Evolutionary conservation across 2,329 filamentous ascomycete species (phyloP).

Genomic region (Tolypocladium album): DNA sequence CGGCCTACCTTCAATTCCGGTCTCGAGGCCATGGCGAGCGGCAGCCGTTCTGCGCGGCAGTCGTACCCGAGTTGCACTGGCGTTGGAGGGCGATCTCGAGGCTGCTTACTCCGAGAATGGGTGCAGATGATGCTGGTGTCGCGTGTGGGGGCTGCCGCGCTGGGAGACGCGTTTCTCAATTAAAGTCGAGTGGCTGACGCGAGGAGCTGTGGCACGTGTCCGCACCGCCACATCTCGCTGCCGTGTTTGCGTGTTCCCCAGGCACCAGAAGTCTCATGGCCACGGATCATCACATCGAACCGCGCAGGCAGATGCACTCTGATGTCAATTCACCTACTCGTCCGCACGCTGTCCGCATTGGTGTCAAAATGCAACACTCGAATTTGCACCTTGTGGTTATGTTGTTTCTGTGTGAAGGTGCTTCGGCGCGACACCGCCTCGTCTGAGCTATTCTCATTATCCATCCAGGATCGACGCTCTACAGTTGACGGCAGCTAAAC

Average conservation of each 20-base stretch:
- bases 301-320: neutral
- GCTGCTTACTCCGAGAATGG: neutral
- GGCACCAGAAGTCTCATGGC: neutral
- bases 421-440: neutral
- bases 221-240: conserved; percentile 1
- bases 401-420: neutral
- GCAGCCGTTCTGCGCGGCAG: neutral
- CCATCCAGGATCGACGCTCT: neutral
- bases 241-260: neutral
- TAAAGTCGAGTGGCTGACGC: conserved; percentile 5
- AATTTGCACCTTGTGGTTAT: neutral
- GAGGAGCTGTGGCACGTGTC: neutral
- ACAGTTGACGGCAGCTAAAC: neutral
- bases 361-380: neutral
- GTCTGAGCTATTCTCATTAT: no score
- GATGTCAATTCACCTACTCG: neutral
- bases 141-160: conserved; percentile 1
- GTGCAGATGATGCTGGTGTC: neutral
- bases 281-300: neutral
- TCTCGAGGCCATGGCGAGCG: conserved; percentile 54
- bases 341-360: no score
- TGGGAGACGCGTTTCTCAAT: conserved; percentile 12
- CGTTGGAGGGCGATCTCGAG: neutral
- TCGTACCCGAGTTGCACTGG: neutral
- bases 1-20: conserved; percentile 56